Conservation (phyloP, 2,329 filamentous ascomycete species). For the Neofusicoccum sp. region DNA sequence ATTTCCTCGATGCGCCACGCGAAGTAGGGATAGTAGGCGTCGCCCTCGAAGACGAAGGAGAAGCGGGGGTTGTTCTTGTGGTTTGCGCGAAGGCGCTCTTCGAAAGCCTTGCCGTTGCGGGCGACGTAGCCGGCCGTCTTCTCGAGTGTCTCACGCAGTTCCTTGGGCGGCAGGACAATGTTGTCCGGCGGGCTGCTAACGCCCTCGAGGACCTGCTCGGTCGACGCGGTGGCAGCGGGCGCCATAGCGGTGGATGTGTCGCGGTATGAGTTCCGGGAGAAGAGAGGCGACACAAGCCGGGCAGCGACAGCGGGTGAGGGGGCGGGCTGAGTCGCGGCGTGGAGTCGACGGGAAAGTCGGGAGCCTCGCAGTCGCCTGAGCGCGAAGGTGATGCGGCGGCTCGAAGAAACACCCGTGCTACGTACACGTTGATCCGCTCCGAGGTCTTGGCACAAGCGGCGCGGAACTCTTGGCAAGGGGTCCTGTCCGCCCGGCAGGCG, state of each 20-base stretch:
- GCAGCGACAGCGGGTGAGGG: neutral
- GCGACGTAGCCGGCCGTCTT: constrained; percentile 94
- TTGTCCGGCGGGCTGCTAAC: constrained; percentile 71
- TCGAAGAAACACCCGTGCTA: neutral
- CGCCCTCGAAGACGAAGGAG: constrained; percentile 77
- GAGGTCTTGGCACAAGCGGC: neutral
- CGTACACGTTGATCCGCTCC: neutral
- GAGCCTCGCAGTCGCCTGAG: neutral
- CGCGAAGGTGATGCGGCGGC: neutral
- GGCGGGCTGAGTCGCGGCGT: neutral
- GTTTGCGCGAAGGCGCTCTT: constrained; percentile 84
- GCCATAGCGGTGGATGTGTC: neutral
- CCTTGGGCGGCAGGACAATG: constrained; percentile 81
- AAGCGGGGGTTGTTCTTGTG: constrained; percentile 86
- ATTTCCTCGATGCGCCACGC: constrained; percentile 88
- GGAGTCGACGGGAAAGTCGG: neutral
- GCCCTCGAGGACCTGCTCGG: constrained; percentile 53
- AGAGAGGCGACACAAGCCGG: neutral
- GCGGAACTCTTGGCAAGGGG: no score
- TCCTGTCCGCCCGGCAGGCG: no score
- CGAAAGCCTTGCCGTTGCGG: constrained; percentile 67
- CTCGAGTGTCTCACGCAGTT: constrained; percentile 83
- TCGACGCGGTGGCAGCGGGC: neutral
- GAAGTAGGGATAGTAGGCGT: constrained; percentile 88
- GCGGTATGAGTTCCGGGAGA: neutral